Evolutionary conservation across 1,284 basidiomycete species (phyloP), one percentile per base, ranked within the genome.

Genomic region (Naganishia liquefaciens): DNA sequence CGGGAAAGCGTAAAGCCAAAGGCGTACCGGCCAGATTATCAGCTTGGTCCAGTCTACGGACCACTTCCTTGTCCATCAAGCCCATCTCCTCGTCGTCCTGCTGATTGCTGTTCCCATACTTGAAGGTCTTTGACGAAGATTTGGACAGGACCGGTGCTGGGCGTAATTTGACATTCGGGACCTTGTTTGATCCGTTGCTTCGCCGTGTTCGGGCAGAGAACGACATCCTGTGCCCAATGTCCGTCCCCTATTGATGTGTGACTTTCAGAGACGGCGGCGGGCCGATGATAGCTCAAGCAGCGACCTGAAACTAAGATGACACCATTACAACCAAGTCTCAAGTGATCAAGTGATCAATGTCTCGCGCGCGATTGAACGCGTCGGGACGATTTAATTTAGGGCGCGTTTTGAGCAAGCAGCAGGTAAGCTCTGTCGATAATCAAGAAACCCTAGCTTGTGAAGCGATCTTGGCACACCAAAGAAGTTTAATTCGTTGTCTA

Each of bases 81-180:
- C 63, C 63, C 7, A 63, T 55, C 27, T 49, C 64, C n/a, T 62
- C 52, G 15, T 66, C 58, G 23, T 54, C 53, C 17, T 54, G 39
- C 33, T 13, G 10, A 37, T 37, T 7, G n/a, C 40, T 42, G 19
- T 15, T 23, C 37, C 13, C 51, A 33, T 37, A 10, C 52, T 37
- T 25, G n/a, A 46, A 21, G 53, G 51, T 51, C 54, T 64, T 30
- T 40, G 61, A 49, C 43, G 55, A 23, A 27, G 66, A 60, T 50
- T 44, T 52, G n/a, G 62, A 61, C 44, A 62, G 43, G 21, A 68
- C 49, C 1, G 72, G 74, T 17, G 70, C 74, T 1, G 77, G 77
- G 2, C 77, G 74, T 15, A 77, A 68, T 66, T 77, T 78, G 65
- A 77, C 77, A 64, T 76, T 75, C 3, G 75, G 73, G 3, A 78